Evolutionary conservation across 805 yeast species (phyloP).

Genomic region (Hanseniaspora mollemarum): DNA sequence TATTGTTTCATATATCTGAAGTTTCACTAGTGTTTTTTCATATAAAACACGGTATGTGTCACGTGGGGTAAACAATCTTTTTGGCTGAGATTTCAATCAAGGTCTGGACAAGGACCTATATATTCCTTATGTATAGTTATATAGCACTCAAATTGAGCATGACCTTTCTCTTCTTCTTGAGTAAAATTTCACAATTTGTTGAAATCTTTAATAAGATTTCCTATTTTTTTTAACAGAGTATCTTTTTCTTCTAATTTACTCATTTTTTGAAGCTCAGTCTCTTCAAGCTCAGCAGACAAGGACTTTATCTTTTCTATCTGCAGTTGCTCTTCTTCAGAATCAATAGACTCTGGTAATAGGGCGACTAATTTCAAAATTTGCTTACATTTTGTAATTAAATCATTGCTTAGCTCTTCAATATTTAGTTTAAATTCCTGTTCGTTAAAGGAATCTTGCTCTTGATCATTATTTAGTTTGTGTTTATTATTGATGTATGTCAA

Average conservation of each 20-base stretch:
- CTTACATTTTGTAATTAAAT: conserved; percentile 70
- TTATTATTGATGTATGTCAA: conserved; percentile 67
- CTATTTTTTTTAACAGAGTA: conserved; percentile 47
- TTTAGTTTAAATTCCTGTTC: conserved; percentile 36
- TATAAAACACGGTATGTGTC: too few relatives aligned
- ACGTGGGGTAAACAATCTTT: too few relatives aligned
- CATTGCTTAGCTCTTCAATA: conserved; percentile 68
- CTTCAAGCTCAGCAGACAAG: conserved; percentile 50
- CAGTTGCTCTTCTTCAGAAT: conserved; percentile 55
- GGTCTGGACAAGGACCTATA: too few relatives aligned
- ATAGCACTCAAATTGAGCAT: too few relatives aligned
- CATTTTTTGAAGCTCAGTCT: conserved; percentile 48
- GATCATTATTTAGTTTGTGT: conserved; percentile 39
- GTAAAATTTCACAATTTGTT: too few relatives aligned
- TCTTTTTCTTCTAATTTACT: conserved; percentile 55
- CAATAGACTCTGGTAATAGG: conserved; percentile 76
- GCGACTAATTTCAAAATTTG: conserved; percentile 79
- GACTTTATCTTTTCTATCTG: conserved; percentile 56
- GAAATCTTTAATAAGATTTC: conserved; percentile 49
- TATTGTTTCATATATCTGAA: too few relatives aligned
- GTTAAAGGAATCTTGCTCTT: conserved; percentile 27
- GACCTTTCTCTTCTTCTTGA: too few relatives aligned
- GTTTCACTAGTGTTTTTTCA: too few relatives aligned
- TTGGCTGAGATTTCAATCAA: too few relatives aligned
- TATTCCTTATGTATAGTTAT: too few relatives aligned